A percentile compares a stretch with the other conserved stretches of the same genome.
These are phyloP conservation scores for Daldinia childiae DNA, from an alignment of 495 filamentous ascomycete species.

Conservation along the genomic window DNA sequence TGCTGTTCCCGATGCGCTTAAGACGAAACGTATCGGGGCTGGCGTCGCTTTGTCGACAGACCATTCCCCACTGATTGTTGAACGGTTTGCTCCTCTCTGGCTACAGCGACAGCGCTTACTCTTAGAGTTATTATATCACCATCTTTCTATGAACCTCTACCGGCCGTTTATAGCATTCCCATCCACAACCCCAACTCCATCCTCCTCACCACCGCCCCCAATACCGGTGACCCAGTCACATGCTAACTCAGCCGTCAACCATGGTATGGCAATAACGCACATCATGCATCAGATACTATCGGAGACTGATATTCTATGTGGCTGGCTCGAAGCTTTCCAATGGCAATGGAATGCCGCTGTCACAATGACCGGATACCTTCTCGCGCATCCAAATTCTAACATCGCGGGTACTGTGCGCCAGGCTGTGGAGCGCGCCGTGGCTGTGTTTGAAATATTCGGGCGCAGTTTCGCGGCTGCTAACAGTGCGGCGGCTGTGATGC, in stretches of 20 bases:
- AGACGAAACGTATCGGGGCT: background rate
- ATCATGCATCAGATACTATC: background rate
- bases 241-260: background rate
- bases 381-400: background rate
- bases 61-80: background rate
- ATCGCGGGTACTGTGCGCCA: background rate
- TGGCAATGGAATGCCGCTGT: slow-evolving; percentile 4
- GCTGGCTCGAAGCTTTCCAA: background rate
- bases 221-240: background rate
- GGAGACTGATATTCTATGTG: background rate
- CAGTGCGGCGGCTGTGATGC: slow-evolving; percentile 1
- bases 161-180: slow-evolving; percentile 4
- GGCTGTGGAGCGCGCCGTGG: background rate
- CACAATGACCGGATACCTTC: background rate
- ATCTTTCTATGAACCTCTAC: background rate
- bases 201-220: background rate
- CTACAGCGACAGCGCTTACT: slow-evolving; percentile 1
- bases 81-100: background rate
- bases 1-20: background rate
- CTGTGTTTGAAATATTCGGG: slow-evolving; percentile 1
- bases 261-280: slow-evolving; percentile 6
- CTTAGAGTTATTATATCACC: background rate
- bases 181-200: background rate
- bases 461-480: background rate
- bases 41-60: background rate